phyloP scores from a whole-genome alignment of 345 rosid species.

The Sonneratia caseolaris region DNA sequence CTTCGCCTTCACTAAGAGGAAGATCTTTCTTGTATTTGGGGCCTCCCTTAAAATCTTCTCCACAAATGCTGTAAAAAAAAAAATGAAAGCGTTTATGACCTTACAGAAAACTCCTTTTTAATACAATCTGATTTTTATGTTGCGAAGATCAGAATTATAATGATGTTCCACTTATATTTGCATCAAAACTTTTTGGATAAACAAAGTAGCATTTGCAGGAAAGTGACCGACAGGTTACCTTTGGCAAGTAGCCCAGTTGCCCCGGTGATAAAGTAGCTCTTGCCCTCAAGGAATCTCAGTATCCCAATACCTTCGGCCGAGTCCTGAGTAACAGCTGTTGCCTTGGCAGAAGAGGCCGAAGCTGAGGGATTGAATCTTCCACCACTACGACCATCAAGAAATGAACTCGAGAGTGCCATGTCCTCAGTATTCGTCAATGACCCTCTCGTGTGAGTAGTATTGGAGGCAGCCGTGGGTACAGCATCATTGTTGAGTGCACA shows the following conservation, averaged over 20 bases:
- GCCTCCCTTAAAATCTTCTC: conserved; percentile 13
- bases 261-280: conserved; percentile 8
- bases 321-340: neutral
- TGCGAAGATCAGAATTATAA: neutral
- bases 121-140: neutral
- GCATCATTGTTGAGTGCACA: neutral
- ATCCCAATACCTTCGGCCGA: conserved; percentile 8
- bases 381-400: neutral
- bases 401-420: neutral
- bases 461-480: neutral
- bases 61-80: conserved; percentile 8
- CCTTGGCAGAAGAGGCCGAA: neutral
- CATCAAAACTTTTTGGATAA: neutral
- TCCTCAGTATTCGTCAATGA: neutral
- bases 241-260: conserved; percentile 13
- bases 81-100: neutral
- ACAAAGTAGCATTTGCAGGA: neutral
- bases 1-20: conserved; percentile 11
- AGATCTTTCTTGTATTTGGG: conserved; percentile 11
- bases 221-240: neutral
- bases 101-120: neutral
- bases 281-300: conserved; percentile 4
- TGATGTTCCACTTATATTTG: neutral
- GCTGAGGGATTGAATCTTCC: neutral
- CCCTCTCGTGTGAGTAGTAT: neutral